Evolutionary conservation across 495 filamentous ascomycete genomes (phyloP).

Genomic region (Hyaloscypha variabilis): DNA sequence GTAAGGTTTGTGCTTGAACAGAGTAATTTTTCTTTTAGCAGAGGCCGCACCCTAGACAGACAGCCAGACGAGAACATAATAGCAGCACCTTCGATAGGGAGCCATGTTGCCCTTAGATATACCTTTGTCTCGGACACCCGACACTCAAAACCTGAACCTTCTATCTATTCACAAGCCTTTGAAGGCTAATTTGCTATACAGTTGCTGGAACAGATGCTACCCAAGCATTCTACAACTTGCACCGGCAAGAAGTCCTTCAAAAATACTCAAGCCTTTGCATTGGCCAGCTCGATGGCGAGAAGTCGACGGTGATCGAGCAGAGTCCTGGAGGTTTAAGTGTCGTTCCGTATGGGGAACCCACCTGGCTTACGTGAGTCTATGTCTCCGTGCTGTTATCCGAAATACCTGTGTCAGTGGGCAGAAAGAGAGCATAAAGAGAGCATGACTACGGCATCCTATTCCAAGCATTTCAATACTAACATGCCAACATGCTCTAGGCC

Average conservation of each 20-base stretch:
- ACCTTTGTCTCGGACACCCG: no score
- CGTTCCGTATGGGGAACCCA: constrained; percentile 80
- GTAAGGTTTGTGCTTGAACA: background rate
- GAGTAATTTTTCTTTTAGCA: background rate
- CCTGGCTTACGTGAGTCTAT: constrained; percentile 58
- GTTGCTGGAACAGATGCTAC: constrained; percentile 86
- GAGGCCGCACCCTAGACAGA: background rate
- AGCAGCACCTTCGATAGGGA: background rate
- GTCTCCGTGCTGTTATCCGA: no score
- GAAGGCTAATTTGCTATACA: background rate
- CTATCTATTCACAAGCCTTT: no score
- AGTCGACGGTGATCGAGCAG: constrained; percentile 72
- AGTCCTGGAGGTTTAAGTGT: constrained; percentile 68
- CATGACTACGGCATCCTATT: no score
- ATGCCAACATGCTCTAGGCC: constrained; percentile 50
- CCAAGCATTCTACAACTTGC: constrained; percentile 88
- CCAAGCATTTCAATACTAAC: no score
- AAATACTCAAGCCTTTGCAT: constrained; percentile 78
- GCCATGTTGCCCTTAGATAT: no score
- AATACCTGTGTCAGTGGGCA: no score
- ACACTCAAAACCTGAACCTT: no score
- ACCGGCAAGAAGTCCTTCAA: constrained; percentile 84
- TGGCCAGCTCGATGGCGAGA: constrained; percentile 74
- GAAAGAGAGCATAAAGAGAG: no score
- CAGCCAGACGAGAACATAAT: background rate